Base-by-base conservation (phyloP, 202 grass and related monocot species). In the Eragrostis tef region DNA sequence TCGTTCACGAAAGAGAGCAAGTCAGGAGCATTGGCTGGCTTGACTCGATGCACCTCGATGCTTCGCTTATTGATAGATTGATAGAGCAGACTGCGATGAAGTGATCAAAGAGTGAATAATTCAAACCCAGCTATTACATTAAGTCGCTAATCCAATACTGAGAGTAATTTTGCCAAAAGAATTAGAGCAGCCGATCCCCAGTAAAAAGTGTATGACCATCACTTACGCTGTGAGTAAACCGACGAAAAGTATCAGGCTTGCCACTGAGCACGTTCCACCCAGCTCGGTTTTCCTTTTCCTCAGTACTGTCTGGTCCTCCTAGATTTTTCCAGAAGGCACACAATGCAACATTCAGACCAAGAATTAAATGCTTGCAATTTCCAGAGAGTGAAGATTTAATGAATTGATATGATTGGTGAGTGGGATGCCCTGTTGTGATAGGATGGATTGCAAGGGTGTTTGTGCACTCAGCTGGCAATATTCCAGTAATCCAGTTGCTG, bases 261-360 rank as follows among this genome's bases (percentile, higher is more conserved):
- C 84, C 16, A 98, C 80, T 3, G 95, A 98, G 70, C 86, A 98
- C 24, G 69, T 83, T 9, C 95, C 95, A 42, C 95, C 95, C 73
- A 98, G 41, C 81, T 98, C 95, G 9, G 95, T 98, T 87, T 98
- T 94, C 74, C 95, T 93, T 87, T 90, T 93, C 78, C 77, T 82
- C 49, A 98, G 72, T 9, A 89, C 34, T 58, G 93, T 89, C 47
- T 91, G 88, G 83, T 98, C 95, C 62, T 89, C 82, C 95, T 98
- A 85, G 10, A 86, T 77, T 39, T 58, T 70, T 77, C 49, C 29
- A 81, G 31, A 69, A 79, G 78, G 39, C n/a, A 53, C 21, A 78
- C 77, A 63, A 27, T 72, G 64, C 12, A 6, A 70, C 13, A 78
- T 64, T 77, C 20, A 77, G 25, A 46, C 48, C 8, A 13, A 39